Percentiles rank a stretch among this genome's conserved stretches.
These are phyloP conservation scores for Didymosphaeria variabile DNA, from an alignment of 2,329 filamentous ascomycete species.

Conservation along the genomic window DNA sequence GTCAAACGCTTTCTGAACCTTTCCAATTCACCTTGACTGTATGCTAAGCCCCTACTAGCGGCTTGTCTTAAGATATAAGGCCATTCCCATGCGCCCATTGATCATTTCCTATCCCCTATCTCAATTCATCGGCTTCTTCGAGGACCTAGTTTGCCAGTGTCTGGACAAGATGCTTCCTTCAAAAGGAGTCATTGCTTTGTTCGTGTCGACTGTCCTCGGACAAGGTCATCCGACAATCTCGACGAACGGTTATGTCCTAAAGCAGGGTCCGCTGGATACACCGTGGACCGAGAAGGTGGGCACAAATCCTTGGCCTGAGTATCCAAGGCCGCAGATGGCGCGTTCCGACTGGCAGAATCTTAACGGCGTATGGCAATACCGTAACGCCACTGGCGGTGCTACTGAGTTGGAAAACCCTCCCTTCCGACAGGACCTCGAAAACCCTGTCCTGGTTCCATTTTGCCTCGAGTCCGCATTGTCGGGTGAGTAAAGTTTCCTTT, in stretches of 20 bases:
- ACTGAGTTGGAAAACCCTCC: constrained; percentile 55
- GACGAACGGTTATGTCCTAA: constrained; percentile 38
- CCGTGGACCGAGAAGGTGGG: constrained; percentile 63
- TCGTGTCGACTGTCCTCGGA: constrained; percentile 21
- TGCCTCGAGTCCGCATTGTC: constrained; percentile 64
- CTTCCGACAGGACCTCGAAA: constrained; percentile 53
- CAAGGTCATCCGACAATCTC: constrained; percentile 17
- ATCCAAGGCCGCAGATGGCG: constrained; percentile 66
- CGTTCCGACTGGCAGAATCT: constrained; percentile 64
- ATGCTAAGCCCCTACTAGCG: background rate
- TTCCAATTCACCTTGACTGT: too few species aligned
- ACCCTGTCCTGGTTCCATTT: constrained; percentile 61
- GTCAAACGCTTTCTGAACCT: background rate
- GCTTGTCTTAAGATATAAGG: background rate
- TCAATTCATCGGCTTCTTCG: background rate
- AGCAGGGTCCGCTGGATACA: constrained; percentile 48
- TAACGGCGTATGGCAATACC: constrained; percentile 68
- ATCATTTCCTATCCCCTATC: background rate
- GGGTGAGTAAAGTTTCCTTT: constrained; percentile 43
- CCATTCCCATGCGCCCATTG: constrained; percentile 16
- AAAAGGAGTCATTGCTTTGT: constrained; percentile 20
- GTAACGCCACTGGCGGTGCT: constrained; percentile 52
- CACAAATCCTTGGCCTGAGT: constrained; percentile 65
- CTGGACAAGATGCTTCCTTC: constrained; percentile 31
- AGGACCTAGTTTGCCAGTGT: too few species aligned